Evolutionary conservation across 1,139 yeast species (phyloP), one percentile per base, ranked within the genome.

Genomic region (Geotrichum bryndzae): DNA sequence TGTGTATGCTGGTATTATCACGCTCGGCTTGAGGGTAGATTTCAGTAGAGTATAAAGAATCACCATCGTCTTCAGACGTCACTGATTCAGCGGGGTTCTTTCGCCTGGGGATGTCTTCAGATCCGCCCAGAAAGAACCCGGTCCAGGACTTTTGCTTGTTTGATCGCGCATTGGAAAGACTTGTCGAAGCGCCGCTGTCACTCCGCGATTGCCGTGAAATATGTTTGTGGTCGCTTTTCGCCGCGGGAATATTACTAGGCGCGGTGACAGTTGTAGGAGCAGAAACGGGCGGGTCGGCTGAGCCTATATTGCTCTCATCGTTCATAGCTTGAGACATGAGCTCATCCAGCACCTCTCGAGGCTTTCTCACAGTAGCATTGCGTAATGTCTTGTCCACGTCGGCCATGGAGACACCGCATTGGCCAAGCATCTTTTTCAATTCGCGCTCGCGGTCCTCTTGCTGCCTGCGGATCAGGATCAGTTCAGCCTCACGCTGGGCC

Each of bases 401-500:
- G 22, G 77, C 69, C 11, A 77, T 71, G 1, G 83, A 73, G 35
- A 82, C 72, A 31, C 84, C 84, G 62, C 77, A 78, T 62, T 80
- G 81, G 50, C 74, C 75, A 61, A 82, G 74, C 64, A 83, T 65
- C 56, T 73, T 74, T 38, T 76, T 70, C 61, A 83, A 72, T 61
- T 74, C 77, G 56, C 80, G 79, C 66, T 82, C 85, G 8, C 82
- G 70, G 41, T 73, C 73, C 61, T 81, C 80, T 62, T 75, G 74
- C 60, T 76, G 77, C 63, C 78, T 76, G 25, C 82, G 73, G 48
- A 79, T 66, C 48, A 80, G 66, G 2, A 78, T 73, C 55, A 82
- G 72, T 65, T 82, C 84, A 1, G 80, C 75, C 63, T 83, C 85
- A 54, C 82, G 76, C 51, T 76, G 74, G 0, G 84, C 81, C 62